Base-by-base conservation (phyloP, 306 rosid genomes). In the Glycine soja region DNA sequence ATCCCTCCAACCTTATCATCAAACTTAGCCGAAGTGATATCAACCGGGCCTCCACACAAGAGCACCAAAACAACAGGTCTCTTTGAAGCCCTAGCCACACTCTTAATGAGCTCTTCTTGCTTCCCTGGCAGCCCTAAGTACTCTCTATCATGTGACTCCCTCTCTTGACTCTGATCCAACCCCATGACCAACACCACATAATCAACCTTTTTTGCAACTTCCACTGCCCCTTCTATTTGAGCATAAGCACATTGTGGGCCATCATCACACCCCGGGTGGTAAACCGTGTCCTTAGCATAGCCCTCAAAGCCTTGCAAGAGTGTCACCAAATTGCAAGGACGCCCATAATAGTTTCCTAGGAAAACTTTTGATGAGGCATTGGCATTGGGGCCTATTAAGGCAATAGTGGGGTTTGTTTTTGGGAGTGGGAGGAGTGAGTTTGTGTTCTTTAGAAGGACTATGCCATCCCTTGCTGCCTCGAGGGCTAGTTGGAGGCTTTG, bases 111-210 rank as follows among this genome's bases (percentile, higher is more conserved):
- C 14, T 91, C 86, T 10, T 70, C 76, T 66, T 95, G 99, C 86
- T 85, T 90, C 7, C 97, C 98, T 0, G 98, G 97, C 45, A 95
- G 82, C 54, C 78, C 87, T 7, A 95, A 74, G 58, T 85, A 63
- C 63, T 78, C 76, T 0, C 99, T 86, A 48, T 95, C 99, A 4
- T 54, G 90, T 5, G 65, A 86, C 71, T 95, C 98, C 74, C 90
- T 88, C 82, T 95, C 99, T 64, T 88, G 82, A 71, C 78, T 81
- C 46, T 89, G 99, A 83, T 93, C 96, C 88, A 95, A 65, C 13
- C 99, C 99, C 94, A 95, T 80, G 52, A 93, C 80, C 89, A 95
- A 38, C 75, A 93, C 91, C 74, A 95, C 98, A 70, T 88, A 87
- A 75, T 93, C 98, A 36, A 65, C 96, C 13, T 3, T 50, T 9